Conservation (phyloP, 2,329 filamentous ascomycete genomes). For the Macrophomina pseudophaseolina region DNA sequence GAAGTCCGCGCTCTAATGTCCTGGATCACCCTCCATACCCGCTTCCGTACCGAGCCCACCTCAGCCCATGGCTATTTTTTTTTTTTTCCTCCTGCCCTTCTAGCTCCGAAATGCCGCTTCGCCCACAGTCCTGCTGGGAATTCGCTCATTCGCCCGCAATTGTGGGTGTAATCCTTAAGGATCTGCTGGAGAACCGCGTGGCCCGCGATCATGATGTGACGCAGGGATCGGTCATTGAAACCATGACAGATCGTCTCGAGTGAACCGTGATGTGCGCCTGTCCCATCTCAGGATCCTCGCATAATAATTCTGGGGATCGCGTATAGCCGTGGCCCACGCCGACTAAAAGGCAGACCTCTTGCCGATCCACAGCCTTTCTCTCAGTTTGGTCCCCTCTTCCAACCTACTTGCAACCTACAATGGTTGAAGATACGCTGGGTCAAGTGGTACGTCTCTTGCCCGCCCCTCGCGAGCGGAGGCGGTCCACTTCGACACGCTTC, state of each 20-base stretch:
- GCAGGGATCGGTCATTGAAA: slow-evolving; percentile 25
- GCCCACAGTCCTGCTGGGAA: background rate
- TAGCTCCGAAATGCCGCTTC: background rate
- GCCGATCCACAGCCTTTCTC: slow-evolving; percentile 14
- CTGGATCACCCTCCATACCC: background rate
- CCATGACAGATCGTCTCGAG: slow-evolving; percentile 11
- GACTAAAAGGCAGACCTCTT: slow-evolving; percentile 22
- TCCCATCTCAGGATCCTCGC: slow-evolving; percentile 18
- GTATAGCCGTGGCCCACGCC: slow-evolving; percentile 19
- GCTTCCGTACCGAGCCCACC: background rate
- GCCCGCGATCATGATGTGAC: slow-evolving; percentile 9
- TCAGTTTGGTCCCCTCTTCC: slow-evolving; percentile 5
- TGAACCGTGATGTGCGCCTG: slow-evolving; percentile 17
- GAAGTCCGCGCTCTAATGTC: background rate
- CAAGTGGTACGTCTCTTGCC: slow-evolving; percentile 37
- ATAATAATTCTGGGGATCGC: slow-evolving; percentile 17
- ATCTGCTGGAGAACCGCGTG: slow-evolving; percentile 9
- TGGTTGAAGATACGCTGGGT: slow-evolving; percentile 29
- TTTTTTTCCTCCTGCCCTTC: background rate
- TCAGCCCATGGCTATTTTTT: background rate
- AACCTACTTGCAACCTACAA: slow-evolving; percentile 24
- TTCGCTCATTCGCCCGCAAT: slow-evolving; percentile 2
- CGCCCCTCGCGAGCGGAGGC: background rate
- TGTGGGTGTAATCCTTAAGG: background rate
- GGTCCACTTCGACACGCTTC: background rate